phyloP scores from a whole-genome alignment of 768 basidiomycete genomes.

The Chalciporus chontae region DNA sequence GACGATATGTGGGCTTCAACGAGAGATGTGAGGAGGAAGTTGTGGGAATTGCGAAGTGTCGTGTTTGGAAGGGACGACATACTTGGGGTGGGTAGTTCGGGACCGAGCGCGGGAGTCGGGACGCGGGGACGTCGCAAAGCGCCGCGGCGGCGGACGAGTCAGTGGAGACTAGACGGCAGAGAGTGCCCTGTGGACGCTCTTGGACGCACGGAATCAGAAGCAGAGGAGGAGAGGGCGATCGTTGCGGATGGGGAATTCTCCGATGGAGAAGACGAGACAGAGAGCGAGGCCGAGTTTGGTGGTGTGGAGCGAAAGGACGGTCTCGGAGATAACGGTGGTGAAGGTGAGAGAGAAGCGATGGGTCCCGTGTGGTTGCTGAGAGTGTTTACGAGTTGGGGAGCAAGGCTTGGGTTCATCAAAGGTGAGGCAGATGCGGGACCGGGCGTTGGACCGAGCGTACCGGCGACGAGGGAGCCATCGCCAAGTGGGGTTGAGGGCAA shows the following conservation, averaged over 20 bases:
- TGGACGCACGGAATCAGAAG: conserved; percentile 75
- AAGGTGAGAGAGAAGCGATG: conserved; percentile 54
- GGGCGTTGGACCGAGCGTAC: conserved; percentile 8
- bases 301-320: conserved; percentile 15
- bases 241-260: conserved; percentile 28
- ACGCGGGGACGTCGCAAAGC: conserved; percentile 49
- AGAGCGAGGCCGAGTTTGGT: conserved; percentile 28
- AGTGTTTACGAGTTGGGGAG: conserved; percentile 77
- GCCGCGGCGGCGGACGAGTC: conserved; percentile 35
- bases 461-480: conserved; percentile 16
- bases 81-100: conserved; percentile 30
- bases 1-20: conserved; percentile 67
- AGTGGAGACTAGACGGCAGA: conserved; percentile 66
- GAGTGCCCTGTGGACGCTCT: conserved; percentile 60
- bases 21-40: conserved; percentile 55
- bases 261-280: conserved; percentile 28
- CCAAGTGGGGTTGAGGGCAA: conserved; percentile 8
- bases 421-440: conserved; percentile 17
- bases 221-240: conserved; percentile 58
- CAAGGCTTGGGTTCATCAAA: conserved; percentile 49
- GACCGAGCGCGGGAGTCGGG: conserved; percentile 52
- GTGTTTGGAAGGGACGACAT: conserved; percentile 63
- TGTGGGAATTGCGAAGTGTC: conserved; percentile 61
- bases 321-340: conserved; percentile 17
- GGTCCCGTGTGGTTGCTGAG: conserved; percentile 75